Conservation (phyloP, 306 rosid species). For the Vigna trinervia region DNA sequence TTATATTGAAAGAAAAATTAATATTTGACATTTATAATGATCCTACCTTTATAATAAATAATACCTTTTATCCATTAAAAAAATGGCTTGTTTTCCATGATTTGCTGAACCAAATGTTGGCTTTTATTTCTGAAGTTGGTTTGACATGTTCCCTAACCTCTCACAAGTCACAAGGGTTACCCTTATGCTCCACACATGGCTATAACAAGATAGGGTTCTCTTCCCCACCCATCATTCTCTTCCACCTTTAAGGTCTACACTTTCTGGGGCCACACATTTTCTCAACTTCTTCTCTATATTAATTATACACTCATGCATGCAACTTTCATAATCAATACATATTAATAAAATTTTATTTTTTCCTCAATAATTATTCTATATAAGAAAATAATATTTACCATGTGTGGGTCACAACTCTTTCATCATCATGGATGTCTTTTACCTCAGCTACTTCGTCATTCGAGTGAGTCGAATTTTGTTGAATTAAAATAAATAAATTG, state of each 20-base stretch:
- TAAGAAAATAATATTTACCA: no score
- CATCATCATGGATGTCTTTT: no score
- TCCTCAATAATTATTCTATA: no score
- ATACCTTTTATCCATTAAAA: no score
- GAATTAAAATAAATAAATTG: no score
- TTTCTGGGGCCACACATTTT: conserved; percentile 44
- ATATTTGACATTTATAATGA: no score
- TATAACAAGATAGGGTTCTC: conserved; percentile 46
- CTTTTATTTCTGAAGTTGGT: conserved; percentile 45
- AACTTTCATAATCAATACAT: not conserved
- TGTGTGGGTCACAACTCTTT: no score
- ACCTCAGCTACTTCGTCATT: no score
- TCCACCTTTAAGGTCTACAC: conserved; percentile 52
- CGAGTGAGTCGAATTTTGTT: no score
- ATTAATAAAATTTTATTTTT: no score
- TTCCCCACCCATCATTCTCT: conserved; percentile 61
- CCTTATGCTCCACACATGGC: conserved; percentile 36
- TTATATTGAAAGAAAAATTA: no score
- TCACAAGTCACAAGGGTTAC: conserved; percentile 46
- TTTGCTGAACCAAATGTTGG: conserved; percentile 38
- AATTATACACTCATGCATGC: conserved; percentile 3
- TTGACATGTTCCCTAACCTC: conserved; percentile 58
- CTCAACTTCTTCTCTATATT: not conserved
- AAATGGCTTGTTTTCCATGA: conserved; percentile 32
- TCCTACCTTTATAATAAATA: no score